phyloP scores from a whole-genome alignment of 306 rosid genomes.

The Mimosa pudica region DNA sequence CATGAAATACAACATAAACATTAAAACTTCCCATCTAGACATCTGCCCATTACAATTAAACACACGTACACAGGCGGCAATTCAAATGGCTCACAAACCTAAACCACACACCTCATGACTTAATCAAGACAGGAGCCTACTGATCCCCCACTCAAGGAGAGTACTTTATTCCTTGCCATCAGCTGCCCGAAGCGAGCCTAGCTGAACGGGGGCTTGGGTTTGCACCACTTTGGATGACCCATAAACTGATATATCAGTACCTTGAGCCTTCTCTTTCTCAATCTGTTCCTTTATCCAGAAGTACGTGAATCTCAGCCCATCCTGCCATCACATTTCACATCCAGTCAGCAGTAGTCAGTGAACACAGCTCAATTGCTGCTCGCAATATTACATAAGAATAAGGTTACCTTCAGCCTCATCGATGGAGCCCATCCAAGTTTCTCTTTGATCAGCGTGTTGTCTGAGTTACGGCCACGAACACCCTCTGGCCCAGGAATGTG shows the following conservation, averaged over 20 bases:
- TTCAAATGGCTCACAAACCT: slow-evolving; percentile 20
- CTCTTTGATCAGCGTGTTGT: slow-evolving; percentile 93
- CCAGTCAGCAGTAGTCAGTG: slow-evolving; percentile 4
- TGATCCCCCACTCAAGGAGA: slow-evolving; percentile 16
- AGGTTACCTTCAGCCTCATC: slow-evolving; percentile 85
- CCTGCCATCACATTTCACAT: slow-evolving; percentile 50
- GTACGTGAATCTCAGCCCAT: slow-evolving; percentile 93
- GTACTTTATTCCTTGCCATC: slow-evolving; percentile 77
- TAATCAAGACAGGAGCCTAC: slow-evolving; percentile 19
- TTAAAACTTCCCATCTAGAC: neutral
- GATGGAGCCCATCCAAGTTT: slow-evolving; percentile 99
- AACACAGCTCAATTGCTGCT: neutral
- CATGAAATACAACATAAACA: slow-evolving; percentile 16
- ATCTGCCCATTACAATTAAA: slow-evolving; percentile 7
- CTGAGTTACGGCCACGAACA: slow-evolving; percentile 98
- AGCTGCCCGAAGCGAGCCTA: slow-evolving; percentile 92
- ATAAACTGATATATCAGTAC: slow-evolving; percentile 65
- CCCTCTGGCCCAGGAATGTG: slow-evolving; percentile 99
- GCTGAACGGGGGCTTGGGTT: slow-evolving; percentile 97
- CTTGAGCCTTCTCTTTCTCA: slow-evolving; percentile 86
- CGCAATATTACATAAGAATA: too few species aligned
- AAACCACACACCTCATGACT: slow-evolving; percentile 28
- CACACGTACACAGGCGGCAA: slow-evolving; percentile 10
- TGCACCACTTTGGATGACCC: slow-evolving; percentile 96
- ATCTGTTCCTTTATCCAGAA: slow-evolving; percentile 97